Evolutionary conservation across 352 stramenopile genomes (phyloP), one percentile per base, ranked within the genome.

Genomic region (Halophytophthora polymorphica): DNA sequence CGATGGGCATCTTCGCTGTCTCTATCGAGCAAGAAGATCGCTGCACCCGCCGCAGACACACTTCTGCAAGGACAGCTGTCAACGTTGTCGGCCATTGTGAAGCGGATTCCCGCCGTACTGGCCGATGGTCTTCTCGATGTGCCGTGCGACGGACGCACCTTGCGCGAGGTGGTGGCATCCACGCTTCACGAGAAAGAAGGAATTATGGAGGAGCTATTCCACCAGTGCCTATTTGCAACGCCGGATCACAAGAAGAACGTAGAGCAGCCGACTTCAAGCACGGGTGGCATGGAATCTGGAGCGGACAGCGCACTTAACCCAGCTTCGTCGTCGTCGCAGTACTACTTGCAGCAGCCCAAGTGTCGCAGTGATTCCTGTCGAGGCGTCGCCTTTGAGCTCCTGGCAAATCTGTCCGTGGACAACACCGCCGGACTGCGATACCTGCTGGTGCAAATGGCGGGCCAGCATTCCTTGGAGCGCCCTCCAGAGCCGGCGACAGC

Each of bases 331-430:
- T 85, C 73, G 6, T 80, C 76, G 3, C 77, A 88, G 25, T 90
- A 88, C 34, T 90, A 85, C 53, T 56, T 93, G 10, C 80, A 77
- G 29, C 78, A 92, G 43, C 81, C 83, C 0, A 95, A 90, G 48
- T 95, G 85, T 33, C 80, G 73, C n/a, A 90, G 73, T 48, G 75
- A 90, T 19, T 77, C 72, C 1, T 89, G 76, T 34, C 69, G 85
- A 37, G 71, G 82, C 12, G 52, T 92, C 43, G 83, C 85, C 8
- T 95, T 93, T 62, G 75, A 88, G 11, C 61, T 95, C n/a, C 58
- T 95, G 11, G 54, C 58, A 13, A 77, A 90, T 43, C 58, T 93
- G 13, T 87, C 66, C 1, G 61, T 72, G 18, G 83, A 90, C 37
- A 90, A 88, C 36, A 69, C 59, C 0, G 61, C 66, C 14, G 77